Base-by-base conservation (phyloP, 2,329 filamentous ascomycete species). In the Ophiostoma sp. region DNA sequence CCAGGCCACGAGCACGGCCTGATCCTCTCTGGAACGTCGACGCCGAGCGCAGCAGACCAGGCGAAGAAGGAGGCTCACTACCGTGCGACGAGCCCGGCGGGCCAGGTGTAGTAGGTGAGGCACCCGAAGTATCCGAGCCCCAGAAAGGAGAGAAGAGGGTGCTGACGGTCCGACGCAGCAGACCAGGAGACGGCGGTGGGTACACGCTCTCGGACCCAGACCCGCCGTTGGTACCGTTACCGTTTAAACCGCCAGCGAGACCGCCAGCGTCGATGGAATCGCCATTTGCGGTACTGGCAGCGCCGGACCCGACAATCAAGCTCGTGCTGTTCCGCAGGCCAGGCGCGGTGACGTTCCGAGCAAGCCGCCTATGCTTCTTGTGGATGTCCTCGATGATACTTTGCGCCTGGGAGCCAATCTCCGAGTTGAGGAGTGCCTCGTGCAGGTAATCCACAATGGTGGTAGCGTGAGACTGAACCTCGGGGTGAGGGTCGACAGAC, bases 401-500 rank as follows among this genome's bases (percentile, higher is more conserved):
- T 76, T 94, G 91, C 4, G 93, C 91, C 74, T 91, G 87, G 8
- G 87, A 83, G 11, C 92, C 92, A 63, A 97, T 86, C 1, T 91
- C 88, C 0, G 95, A 98, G 69, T 92, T 88, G 6, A 97, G 83
- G 15, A 99, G 85, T 0, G 90, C 88, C 69, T 92, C 87, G 79
- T 98, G 91, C 33, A 98, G 87, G 78, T 92, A 93, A 81, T 99
- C 96, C 39, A 97, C 89, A 61, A 98, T 90, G n/a, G 92, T 87
- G 6, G 90, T 91, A 11, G 94, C 95, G 80, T 96, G 93, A 76
- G 92, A 88, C 75, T 97, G 93, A 45, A 98, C 93, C 79, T 98
- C 95, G 1, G 95, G 94, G 79, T 98, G 95, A 55, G 96, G 95
- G 79, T 99, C 96, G 22, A 97, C 93, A 61, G 94, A 95, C 81